A percentile compares a stretch with the other conserved stretches of the same genome.
Conservation (phyloP, 2,329 filamentous ascomycete genomes). For the Clonostachys rhizophaga region DNA sequence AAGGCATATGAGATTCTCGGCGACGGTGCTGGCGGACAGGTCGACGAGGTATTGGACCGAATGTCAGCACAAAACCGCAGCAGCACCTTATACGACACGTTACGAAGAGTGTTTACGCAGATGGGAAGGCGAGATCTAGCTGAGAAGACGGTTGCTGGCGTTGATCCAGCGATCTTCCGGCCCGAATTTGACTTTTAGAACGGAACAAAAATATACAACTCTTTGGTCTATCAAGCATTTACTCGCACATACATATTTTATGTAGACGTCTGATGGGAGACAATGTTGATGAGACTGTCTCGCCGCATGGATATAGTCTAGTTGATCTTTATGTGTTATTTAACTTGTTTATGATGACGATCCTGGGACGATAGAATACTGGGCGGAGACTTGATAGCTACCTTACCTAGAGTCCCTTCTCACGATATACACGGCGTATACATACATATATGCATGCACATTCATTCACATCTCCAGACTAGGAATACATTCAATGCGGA, state of each 20-base stretch:
- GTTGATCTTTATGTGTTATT: too few relatives aligned
- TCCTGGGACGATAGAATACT: too few relatives aligned
- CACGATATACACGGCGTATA: too few relatives aligned
- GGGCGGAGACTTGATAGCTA: too few relatives aligned
- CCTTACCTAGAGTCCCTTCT: too few relatives aligned
- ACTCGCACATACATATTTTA: too few relatives aligned
- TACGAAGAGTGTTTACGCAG: conserved; percentile 90
- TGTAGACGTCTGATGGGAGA: background rate
- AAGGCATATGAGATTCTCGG: conserved; percentile 80
- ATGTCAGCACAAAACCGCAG: conserved; percentile 95
- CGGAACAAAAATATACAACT: background rate
- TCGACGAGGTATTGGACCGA: conserved; percentile 73
- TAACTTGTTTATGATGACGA: too few relatives aligned
- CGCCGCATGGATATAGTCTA: background rate
- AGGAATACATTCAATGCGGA: too few relatives aligned
- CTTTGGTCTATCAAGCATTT: too few relatives aligned
- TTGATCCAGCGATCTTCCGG: conserved; percentile 86
- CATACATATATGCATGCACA: too few relatives aligned
- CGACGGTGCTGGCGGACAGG: conserved; percentile 29
- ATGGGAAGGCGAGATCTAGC: conserved; percentile 88
- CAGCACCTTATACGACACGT: conserved; percentile 93
- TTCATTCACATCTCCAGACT: too few relatives aligned
- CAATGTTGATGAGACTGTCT: background rate
- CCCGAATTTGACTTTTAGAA: conserved; percentile 79
- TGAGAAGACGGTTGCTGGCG: conserved; percentile 81